Base-by-base conservation (phyloP, 1,284 basidiomycete species). In the Austroboletus novae-zelandiae region DNA sequence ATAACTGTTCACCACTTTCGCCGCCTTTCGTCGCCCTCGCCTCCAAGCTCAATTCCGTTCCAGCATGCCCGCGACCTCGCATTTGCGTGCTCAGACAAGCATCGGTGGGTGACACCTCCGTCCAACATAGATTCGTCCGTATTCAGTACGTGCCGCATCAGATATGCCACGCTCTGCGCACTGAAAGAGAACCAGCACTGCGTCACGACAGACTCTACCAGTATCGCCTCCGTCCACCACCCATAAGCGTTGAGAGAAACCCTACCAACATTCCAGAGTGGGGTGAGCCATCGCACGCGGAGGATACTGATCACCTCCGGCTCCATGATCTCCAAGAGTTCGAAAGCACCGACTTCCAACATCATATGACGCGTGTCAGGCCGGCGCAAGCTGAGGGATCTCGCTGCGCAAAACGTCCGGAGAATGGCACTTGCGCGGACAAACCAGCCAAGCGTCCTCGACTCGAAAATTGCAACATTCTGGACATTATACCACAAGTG, bases 321-420 rank as follows among this genome's bases (percentile, higher is more conserved):
- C 40, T 76, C 11, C 51, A 64, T 17, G 68, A 72, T 20, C 66
- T 81, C 43, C 71, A 73, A 45, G 74, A 76, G 15, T 81, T 81
- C 50, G 43, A 67, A 40, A 65, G 51, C 6, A 65, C 66, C 23
- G 51, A 64, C 47, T 53, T 64, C 37, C 48, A 53, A 35, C 2
- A 25, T 29, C 45, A 41, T 31, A 9, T 29, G 36, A 39, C 47
- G 41, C 40, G 23, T 45, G 13, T 30, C 9, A 27, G 39, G 29
- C 17, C 6, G 7, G 32, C 2, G 15, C 5, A 15, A 9, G 17
- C 17, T 1, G 43, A 31, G 14, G 32, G 31, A 3, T 43, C 42
- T 52, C 45, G 17, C 36, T 52, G 25, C 13, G 57, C 54, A 36
- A 58, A 58, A 43, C 58, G 60, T 41, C 34, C 52, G 14, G 31